Evolutionary conservation across 805 yeast genomes (phyloP), one percentile per base, ranked within the genome.

Genomic region (Cyberlindnera xylosilytica): DNA sequence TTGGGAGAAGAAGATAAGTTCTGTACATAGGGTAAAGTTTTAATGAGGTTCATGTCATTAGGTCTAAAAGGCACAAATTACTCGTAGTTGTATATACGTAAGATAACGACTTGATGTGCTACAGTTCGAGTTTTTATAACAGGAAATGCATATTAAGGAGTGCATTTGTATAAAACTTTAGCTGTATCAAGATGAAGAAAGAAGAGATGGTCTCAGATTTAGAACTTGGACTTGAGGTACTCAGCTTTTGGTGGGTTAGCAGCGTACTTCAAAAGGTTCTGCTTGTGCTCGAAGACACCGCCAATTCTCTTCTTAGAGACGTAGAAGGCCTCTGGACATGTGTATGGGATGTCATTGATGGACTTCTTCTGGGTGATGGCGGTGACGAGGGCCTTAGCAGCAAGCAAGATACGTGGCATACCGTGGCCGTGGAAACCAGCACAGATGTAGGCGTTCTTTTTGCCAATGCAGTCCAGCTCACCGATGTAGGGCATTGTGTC

Each of bases 351-450:
- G 13, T 47, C 44, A 20, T 23, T 9, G 19, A 47, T 38, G 4
- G 26, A 16, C 28, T 42, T 40, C 28, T 20, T 34, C 24, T 42
- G 34, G 11, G 44, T 37, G 16, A 49, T 44, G 35, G 57, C 49
- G 4, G 52, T 47, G 7, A 67, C 71, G 15, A 70, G 41, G 1
- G 68, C 70, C 42, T 66, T 64, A n/a, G 69, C 72, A 35, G 63
- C 50, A 4, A 66, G 44, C 29, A 64, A 63, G 8, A 69, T 66
- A 27, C 75, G 55, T 26, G 76, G 75, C 75, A 72, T 70, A 19
- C 77, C 77, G 53, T 72, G 76, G 3, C 76, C 77, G 34, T 67
- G 64, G 52, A 69, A 72, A 0, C 76, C 78, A 4, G 75, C 74
- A 43, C 62, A 54, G n/a, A 66, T 54, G 44, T 52, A 70, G 15